Base-by-base conservation (phyloP, 2,329 filamentous ascomycete species). In the Onygena corvina region DNA sequence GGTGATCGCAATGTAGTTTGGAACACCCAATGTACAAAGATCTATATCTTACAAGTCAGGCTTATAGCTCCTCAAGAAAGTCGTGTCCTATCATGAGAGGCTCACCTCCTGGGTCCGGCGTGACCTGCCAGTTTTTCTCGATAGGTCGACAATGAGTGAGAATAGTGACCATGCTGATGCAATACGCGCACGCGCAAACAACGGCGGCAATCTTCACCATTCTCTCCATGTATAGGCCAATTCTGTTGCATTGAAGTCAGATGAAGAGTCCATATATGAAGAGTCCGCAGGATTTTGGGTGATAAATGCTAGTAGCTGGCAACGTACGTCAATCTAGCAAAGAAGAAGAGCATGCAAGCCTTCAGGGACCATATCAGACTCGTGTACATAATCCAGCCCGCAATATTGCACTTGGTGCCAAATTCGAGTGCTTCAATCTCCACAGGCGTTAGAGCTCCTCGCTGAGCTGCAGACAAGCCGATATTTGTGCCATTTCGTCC, bases 331-430 rank as follows among this genome's bases (percentile, higher is more conserved):
- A 72, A 61, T 35, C 69, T 62, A 42, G 62, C 59, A 52, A 68
- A 71, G 50, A 71, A 67, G 51, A 64, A 71, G n/a, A 71, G 54
- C 56, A 71, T 68, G 52, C 65, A 67, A 3, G 61, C 66, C 51
- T 72, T 71, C 20, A 72, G 57, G 3, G 42, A 61, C 66, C 69
- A 71, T 14, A 71, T 70, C 12, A 71, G 54, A 3, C 64, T 64
- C 4, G 67, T 60, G 49, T 71, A 71, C 47, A 65, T 62, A 38
- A 62, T 61, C 69, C 69, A 72, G 8, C 66, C 66, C 2, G 64
- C 61, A 55, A 62, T 53, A 5, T 62, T 58, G 16, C 54, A 59
- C 36, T 63, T 61, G 7, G 57, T 67, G 1, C 69, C 69, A 30
- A 63, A 58, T 14, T 59, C 59, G 0, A 63, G 52, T 25, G 52